A percentile compares a stretch with the other conserved stretches of the same genome.
Conservation (phyloP, 2,329 filamentous ascomycete species). For the Lecanoromycetidae sp. region DNA sequence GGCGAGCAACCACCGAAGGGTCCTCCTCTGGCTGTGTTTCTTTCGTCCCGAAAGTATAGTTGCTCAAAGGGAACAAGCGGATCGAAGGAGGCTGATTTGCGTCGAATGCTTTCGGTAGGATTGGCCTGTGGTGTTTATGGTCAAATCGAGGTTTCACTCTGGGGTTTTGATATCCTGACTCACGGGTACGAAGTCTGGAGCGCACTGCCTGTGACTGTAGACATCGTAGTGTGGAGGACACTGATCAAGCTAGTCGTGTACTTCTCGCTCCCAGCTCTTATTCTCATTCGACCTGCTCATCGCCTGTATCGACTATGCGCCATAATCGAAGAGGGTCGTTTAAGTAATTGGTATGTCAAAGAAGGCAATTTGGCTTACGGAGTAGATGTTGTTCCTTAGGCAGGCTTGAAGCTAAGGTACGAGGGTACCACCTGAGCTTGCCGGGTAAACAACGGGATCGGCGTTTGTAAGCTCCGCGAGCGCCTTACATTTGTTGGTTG, state of each 20-base stretch:
- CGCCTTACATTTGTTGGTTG: too few species aligned
- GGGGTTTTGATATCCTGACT: conserved; percentile 19
- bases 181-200: conserved; percentile 64
- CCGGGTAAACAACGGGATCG: too few species aligned
- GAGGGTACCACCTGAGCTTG: too few species aligned
- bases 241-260: neutral
- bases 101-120: conserved; percentile 72
- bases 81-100: conserved; percentile 81
- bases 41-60: conserved; percentile 98
- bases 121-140: conserved; percentile 40
- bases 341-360: too few species aligned
- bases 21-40: conserved; percentile 98
- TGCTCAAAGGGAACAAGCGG: conserved; percentile 84
- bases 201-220: conserved; percentile 64
- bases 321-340: too few species aligned
- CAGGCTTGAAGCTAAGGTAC: too few species aligned
- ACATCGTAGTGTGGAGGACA: conserved; percentile 45
- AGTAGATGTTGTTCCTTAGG: too few species aligned
- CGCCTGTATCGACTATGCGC: too few species aligned
- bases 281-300: too few species aligned
- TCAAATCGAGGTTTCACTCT: conserved; percentile 7
- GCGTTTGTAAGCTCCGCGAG: too few species aligned
- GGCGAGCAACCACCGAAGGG: conserved; percentile 79
- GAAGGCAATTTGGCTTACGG: too few species aligned
- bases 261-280: conserved; percentile 16